Evolutionary conservation across 1,139 yeast species (phyloP).

Genomic region (Yamadazyma aaseri): DNA sequence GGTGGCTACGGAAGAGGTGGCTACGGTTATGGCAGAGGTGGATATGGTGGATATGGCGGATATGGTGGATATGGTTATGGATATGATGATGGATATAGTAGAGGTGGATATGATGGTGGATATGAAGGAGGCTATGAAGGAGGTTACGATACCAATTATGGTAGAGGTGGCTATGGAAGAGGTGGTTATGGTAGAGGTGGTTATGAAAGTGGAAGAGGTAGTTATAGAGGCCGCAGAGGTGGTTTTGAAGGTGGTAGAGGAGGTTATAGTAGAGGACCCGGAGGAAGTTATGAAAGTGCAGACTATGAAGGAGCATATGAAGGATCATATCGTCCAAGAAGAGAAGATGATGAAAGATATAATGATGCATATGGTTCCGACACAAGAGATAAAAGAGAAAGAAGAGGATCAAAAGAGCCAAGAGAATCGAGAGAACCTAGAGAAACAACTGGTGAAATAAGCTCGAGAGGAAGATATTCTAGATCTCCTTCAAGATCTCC

Average conservation of each 20-base stretch:
- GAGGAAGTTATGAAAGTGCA: slow-evolving; percentile 9
- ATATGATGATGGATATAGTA: slow-evolving; percentile 16
- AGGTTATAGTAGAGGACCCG: slow-evolving; percentile 1
- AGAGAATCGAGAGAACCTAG: slow-evolving; percentile 12
- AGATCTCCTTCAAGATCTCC: slow-evolving; percentile 45
- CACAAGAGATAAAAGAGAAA: slow-evolving; percentile 8
- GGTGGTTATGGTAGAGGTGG: slow-evolving; percentile 18
- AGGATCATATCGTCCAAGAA: slow-evolving; percentile 11
- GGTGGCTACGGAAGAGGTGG: slow-evolving; percentile 21
- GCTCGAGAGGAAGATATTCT: slow-evolving; percentile 23
- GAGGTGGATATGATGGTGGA: slow-evolving; percentile 16
- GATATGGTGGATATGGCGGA: slow-evolving; percentile 10
- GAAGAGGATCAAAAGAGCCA: slow-evolving; percentile 11
- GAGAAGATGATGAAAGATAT: slow-evolving; percentile 18
- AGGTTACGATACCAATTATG: slow-evolving; percentile 11
- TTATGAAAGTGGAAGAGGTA: slow-evolving; percentile 19
- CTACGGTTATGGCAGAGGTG: slow-evolving; percentile 9
- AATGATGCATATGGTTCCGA: slow-evolving; percentile 9
- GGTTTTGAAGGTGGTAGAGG: slow-evolving; percentile 8
- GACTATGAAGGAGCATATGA: slow-evolving; percentile 12
- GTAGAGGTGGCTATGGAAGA: slow-evolving; percentile 15
- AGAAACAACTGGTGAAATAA: slow-evolving; percentile 8
- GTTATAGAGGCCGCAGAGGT: slow-evolving; percentile 19
- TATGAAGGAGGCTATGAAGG: slow-evolving; percentile 17
- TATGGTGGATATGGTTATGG: slow-evolving; percentile 11